Base-by-base conservation (phyloP, 176 grass and related monocot species). In the Canna indica region DNA sequence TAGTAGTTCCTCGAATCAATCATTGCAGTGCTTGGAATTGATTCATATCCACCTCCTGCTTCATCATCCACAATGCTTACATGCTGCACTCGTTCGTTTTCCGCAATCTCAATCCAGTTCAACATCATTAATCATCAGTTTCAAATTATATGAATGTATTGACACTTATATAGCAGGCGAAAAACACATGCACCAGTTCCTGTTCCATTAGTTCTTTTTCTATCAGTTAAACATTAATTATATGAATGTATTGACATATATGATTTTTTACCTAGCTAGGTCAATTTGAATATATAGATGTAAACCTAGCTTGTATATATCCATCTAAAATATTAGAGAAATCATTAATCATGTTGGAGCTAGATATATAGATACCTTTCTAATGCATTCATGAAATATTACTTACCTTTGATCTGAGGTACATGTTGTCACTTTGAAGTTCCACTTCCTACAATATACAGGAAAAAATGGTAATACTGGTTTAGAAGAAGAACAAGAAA, bases 361-460 rank as follows among this genome's bases (percentile, higher is more conserved):
- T 0, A 50, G 15, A 31, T 31, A 48, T 12, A 50, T 47, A 4
- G 22, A 33, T 32, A 28, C 11, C 3, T 53, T 6, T 33, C 17
- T 7, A 30, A 53, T 17, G 17, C 12, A 71, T 36, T 66, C 5
- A 18, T 24, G 34, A 12, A 34, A 17, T 15, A 2, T 78, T 6
- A 9, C n/a, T 32, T 38, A 91, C 88, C 84, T 84, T 91, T 32
- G 64, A 73, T 79, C 84, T 82, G 64, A 91, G 81, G 59, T 77
- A 69, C 79, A 82, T 82, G 47, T 87, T 84, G 69, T 87, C 88
- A 77, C 54, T 84, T 56, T 84, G 88, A 62, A 91, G 88, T 73
- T 91, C 88, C 24, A 83, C 59, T 77, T 91, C 88, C 88, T 91
- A 50, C 16, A 47, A 30, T 66, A 34, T 59, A 27, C 22, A n/a